phyloP scores from a whole-genome alignment of 2,329 filamentous ascomycete genomes.

The Penicillium sp. region DNA sequence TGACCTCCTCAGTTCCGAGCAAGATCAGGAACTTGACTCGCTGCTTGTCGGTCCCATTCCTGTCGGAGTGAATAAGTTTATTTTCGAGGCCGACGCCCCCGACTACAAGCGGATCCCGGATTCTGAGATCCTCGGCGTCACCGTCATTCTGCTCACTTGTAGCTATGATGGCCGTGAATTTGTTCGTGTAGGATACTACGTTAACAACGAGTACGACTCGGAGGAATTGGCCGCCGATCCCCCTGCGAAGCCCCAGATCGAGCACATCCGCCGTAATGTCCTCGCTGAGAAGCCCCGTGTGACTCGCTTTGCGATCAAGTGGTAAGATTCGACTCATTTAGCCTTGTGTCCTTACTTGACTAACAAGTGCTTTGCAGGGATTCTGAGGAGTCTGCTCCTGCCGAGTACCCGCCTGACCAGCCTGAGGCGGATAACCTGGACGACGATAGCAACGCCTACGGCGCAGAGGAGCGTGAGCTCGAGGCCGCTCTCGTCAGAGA shows the following conservation, averaged over 20 bases:
- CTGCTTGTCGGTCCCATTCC: conserved; percentile 97
- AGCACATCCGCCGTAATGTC: conserved; percentile 88
- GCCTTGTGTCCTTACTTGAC: background rate
- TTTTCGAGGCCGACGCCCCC: conserved; percentile 93
- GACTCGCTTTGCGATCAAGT: conserved; percentile 97
- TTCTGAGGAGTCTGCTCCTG: conserved; percentile 91
- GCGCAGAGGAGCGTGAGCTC: conserved; percentile 80
- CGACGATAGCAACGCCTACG: conserved; percentile 82
- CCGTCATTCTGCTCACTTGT: conserved; percentile 92
- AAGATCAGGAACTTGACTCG: conserved; percentile 97
- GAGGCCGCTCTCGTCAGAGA: conserved; percentile 60
- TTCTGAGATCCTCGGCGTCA: conserved; percentile 93
- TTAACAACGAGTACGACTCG: conserved; percentile 98
- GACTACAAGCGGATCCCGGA: conserved; percentile 88
- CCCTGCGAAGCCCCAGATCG: conserved; percentile 85
- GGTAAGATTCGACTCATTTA: conserved; percentile 54
- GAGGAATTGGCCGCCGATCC: conserved; percentile 87
- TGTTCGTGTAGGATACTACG: conserved; percentile 97
- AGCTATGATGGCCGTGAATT: conserved; percentile 96
- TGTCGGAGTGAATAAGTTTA: conserved; percentile 96
- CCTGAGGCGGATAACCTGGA: conserved; percentile 85
- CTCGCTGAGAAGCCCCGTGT: conserved; percentile 96
- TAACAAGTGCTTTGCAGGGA: conserved; percentile 62
- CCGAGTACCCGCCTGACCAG: conserved; percentile 95
- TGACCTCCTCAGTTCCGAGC: conserved; percentile 69